A percentile compares a stretch with the other conserved stretches of the same genome.
phyloP scores from a whole-genome alignment of 2,329 filamentous ascomycete species.

The Cyphellophora europaea region DNA sequence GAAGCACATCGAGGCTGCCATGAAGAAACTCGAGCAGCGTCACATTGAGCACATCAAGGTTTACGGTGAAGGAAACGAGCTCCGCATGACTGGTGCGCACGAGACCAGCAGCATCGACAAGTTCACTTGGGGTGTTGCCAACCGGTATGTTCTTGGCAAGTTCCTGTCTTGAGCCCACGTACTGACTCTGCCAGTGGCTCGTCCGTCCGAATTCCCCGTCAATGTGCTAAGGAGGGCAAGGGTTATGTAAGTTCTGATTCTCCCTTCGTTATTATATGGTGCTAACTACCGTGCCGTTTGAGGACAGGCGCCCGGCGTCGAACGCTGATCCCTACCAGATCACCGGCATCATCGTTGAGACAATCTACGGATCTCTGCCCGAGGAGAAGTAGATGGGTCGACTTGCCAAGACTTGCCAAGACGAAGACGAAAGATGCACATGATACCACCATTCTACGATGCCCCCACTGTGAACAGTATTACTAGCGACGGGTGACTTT shows the following conservation, averaged over 20 bases:
- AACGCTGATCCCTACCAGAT: slow-evolving; percentile 84
- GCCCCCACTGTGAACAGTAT: no score
- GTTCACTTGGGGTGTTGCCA: slow-evolving; percentile 87
- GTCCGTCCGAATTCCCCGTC: slow-evolving; percentile 84
- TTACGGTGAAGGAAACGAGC: slow-evolving; percentile 92
- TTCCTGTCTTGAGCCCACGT: no score
- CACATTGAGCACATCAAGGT: slow-evolving; percentile 82
- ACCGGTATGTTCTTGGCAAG: no score
- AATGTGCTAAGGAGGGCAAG: slow-evolving; percentile 76
- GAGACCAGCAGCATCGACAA: slow-evolving; percentile 91
- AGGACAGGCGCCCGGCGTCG: slow-evolving; percentile 39
- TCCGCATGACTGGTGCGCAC: slow-evolving; percentile 83
- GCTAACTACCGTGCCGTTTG: not conserved
- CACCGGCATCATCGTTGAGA: slow-evolving; percentile 72
- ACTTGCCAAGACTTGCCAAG: no score
- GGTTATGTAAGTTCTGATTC: slow-evolving; percentile 65
- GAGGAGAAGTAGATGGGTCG: slow-evolving; percentile 17
- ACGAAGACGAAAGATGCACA: no score
- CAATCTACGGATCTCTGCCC: slow-evolving; percentile 29
- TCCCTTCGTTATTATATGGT: not conserved
- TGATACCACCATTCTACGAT: no score
- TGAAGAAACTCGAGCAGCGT: slow-evolving; percentile 73
- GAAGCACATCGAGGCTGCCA: slow-evolving; percentile 81
- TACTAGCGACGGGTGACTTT: no score
- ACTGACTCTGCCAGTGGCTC: slow-evolving; percentile 95